Evolutionary conservation across 2,329 filamentous ascomycete genomes (phyloP), one percentile per base, ranked within the genome.

Genomic region (Pyrenophora teres): DNA sequence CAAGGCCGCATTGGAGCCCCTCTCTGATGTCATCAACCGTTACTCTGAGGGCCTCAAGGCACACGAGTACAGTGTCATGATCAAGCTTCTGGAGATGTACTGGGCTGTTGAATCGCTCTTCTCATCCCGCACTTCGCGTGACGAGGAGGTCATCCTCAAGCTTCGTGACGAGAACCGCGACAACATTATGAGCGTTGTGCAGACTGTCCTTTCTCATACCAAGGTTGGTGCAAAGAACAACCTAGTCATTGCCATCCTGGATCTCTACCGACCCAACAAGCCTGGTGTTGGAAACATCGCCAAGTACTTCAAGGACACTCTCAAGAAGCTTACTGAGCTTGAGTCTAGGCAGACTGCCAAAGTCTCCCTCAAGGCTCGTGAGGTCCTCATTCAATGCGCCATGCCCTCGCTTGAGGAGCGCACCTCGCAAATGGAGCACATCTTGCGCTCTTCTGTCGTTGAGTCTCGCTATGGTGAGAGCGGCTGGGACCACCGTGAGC

Each of bases 381-480:
- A 99, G 79, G 88, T 97, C 44, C 87, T 99, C 68, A 99, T 99
- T 59, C 94, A 97, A 77, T 97, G 92, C 72, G 92, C 94, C 46
- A 84, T 99, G 73, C 94, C 94, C 15, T 99, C 94, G 3, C 81
- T 99, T 16, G 94, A 97, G 76, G 94, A 99, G 82, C 88, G 94
- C 64, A 89, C 90, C 21, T 84, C 88, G 6, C 94, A 99, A 79
- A 97, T 99, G 93, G 94, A 97, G 80, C 93, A 97, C 76, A 99
- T 99, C 60, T 82, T 99, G 48, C 90, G 92, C 53, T 96, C 93
- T 21, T 93, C 94, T 0, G 94, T 99, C 18, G 86, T 97, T 6
- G 92, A 99, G 75, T 96, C 92, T n/a, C 87, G 90, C 63, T 99
- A 99, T 69, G 94, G 94, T 53, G 94, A 99, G 82, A 92, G 90